Evolutionary conservation across 345 rosid species (phyloP).

Genomic region (Rhodamnia argentea): DNA sequence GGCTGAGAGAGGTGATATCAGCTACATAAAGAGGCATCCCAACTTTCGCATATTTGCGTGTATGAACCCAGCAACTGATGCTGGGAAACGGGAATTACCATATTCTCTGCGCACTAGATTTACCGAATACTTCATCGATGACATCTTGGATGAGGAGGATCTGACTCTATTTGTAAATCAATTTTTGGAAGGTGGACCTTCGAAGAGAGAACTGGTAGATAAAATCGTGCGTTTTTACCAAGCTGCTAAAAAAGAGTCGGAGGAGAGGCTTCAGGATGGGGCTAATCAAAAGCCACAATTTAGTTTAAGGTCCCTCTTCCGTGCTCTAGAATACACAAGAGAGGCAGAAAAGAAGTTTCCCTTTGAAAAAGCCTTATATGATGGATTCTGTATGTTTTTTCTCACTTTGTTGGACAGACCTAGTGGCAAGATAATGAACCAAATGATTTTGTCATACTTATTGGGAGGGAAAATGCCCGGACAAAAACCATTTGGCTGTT

Average conservation of each 20-base stretch:
- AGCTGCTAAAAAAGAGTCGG: constrained; percentile 65
- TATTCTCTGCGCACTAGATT: constrained; percentile 68
- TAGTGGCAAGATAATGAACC: constrained; percentile 68
- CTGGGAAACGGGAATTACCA: constrained; percentile 92
- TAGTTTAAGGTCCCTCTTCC: constrained; percentile 90
- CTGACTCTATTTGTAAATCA: constrained; percentile 57
- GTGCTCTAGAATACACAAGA: constrained; percentile 73
- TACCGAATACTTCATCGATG: constrained; percentile 87
- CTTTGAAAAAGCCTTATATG: constrained; percentile 61
- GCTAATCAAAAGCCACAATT: constrained; percentile 97
- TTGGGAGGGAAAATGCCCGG: constrained; percentile 38
- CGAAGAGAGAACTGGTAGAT: constrained; percentile 37
- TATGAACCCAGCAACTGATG: constrained; percentile 99
- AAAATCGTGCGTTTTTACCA: constrained; percentile 62
- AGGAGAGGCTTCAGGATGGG: constrained; percentile 93
- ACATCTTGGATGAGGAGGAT: constrained; percentile 60
- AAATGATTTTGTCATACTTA: constrained; percentile 34
- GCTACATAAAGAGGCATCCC: constrained; percentile 56
- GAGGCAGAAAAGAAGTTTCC: constrained; percentile 50
- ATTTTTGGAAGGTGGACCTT: constrained; percentile 49
- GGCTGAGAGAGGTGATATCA: constrained; percentile 89
- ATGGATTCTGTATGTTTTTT: constrained; percentile 89
- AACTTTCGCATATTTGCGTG: constrained; percentile 84
- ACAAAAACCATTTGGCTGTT: constrained; percentile 24
- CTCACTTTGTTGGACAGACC: constrained; percentile 72